Percentiles rank a stretch among this genome's conserved stretches.
Conservation (phyloP, 2,329 filamentous ascomycete genomes). For the Aspergillus sp. region DNA sequence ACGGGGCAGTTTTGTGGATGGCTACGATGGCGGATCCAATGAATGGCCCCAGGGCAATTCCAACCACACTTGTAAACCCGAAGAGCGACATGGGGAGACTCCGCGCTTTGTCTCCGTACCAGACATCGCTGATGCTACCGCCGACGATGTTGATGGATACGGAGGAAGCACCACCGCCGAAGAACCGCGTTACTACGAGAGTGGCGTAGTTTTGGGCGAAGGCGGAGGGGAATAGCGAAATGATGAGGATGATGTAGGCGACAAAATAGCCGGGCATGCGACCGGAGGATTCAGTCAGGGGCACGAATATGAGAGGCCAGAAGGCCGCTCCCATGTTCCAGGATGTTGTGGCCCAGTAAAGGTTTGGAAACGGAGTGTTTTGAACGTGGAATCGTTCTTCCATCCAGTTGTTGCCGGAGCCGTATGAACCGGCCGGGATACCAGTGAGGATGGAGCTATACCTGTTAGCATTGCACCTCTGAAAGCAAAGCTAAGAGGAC, state of each 20-base stretch:
- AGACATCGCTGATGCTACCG: constrained; percentile 39
- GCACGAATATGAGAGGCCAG: constrained; percentile 41
- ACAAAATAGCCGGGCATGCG: constrained; percentile 48
- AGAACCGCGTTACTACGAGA: constrained; percentile 46
- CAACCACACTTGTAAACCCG: constrained; percentile 46
- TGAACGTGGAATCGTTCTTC: constrained; percentile 34
- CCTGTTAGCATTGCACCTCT: not conserved
- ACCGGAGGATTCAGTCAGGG: constrained; percentile 45
- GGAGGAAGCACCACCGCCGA: constrained; percentile 47
- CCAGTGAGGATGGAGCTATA: constrained; percentile 44
- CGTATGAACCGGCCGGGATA: constrained; percentile 45
- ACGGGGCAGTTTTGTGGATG: constrained; percentile 36
- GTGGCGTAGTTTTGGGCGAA: constrained; percentile 50
- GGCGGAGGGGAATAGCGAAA: constrained; percentile 46
- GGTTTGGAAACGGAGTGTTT: constrained; percentile 36
- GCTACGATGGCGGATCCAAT: constrained; percentile 44
- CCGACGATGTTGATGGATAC: constrained; percentile 46
- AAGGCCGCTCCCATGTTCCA: constrained; percentile 44
- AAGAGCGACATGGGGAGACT: constrained; percentile 48
- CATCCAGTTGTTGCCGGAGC: constrained; percentile 37
- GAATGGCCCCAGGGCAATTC: constrained; percentile 49
- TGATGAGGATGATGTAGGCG: constrained; percentile 44
- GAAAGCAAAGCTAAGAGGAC: not conserved
- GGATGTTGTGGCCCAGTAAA: constrained; percentile 37
- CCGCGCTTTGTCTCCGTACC: constrained; percentile 41